Conservation (phyloP, 176 grass and related monocot genomes). For the Thinopyrum elongatum region DNA sequence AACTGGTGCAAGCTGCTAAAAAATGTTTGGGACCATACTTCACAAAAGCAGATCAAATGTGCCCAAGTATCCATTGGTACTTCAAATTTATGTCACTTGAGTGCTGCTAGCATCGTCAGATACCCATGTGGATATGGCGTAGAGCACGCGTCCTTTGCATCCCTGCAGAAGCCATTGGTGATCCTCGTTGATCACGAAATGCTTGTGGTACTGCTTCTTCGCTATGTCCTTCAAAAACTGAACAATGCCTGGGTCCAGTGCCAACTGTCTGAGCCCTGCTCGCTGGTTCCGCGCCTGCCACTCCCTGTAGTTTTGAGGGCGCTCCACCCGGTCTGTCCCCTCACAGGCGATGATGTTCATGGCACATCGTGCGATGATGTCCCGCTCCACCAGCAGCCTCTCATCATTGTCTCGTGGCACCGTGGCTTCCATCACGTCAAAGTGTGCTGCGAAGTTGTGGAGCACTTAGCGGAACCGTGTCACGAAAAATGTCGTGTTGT, state of each 20-base stretch:
- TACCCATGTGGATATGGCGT: slow-evolving; percentile 36
- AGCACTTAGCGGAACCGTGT: slow-evolving; percentile 45
- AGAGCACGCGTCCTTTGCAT: slow-evolving; percentile 47
- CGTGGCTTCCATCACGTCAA: slow-evolving; percentile 44
- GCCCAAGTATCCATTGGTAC: not conserved
- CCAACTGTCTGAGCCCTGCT: slow-evolving; percentile 46
- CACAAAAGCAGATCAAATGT: not conserved
- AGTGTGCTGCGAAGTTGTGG: slow-evolving; percentile 33
- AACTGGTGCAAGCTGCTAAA: not conserved
- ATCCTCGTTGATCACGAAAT: slow-evolving; percentile 47
- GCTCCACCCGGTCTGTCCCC: slow-evolving; percentile 38
- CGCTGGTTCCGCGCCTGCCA: slow-evolving; percentile 47
- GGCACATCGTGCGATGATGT: slow-evolving; percentile 26
- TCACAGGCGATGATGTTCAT: slow-evolving; percentile 53
- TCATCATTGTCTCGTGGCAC: slow-evolving; percentile 22
- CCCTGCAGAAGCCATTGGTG: slow-evolving; percentile 50
- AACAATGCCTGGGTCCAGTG: slow-evolving; percentile 19
- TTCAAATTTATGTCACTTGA: not conserved
- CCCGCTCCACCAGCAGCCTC: slow-evolving; percentile 35
- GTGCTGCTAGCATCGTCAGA: not conserved
- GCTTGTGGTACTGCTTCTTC: slow-evolving; percentile 38
- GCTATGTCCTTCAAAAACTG: slow-evolving; percentile 13
- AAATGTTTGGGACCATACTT: not conserved
- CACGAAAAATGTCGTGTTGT: slow-evolving; percentile 38
- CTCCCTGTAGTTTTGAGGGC: slow-evolving; percentile 51